These are phyloP conservation scores for Clarireedia hainanense DNA, from an alignment of 2,329 filamentous ascomycete species.

Conservation along the genomic window DNA sequence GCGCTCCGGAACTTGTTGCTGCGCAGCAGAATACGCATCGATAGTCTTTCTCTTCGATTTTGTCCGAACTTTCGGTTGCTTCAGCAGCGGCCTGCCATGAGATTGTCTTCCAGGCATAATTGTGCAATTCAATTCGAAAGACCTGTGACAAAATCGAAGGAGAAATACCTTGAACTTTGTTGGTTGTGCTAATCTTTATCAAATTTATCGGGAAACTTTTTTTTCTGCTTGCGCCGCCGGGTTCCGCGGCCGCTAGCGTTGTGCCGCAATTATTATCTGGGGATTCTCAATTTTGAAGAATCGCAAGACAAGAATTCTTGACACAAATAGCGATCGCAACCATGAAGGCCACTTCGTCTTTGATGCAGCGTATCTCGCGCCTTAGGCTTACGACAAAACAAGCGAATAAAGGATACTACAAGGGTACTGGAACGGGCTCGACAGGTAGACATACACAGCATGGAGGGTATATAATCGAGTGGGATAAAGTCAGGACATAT, in stretches of 20 bases:
- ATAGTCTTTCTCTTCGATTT: slow-evolving; percentile 37
- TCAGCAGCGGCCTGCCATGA: slow-evolving; percentile 25
- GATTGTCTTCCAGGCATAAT: slow-evolving; percentile 31
- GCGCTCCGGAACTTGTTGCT: slow-evolving; percentile 44
- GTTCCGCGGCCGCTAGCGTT: slow-evolving; percentile 18
- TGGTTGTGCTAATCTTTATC: slow-evolving; percentile 9
- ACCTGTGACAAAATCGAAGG: neutral
- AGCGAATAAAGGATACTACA: slow-evolving; percentile 91
- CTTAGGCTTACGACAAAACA: slow-evolving; percentile 85
- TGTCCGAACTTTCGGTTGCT: slow-evolving; percentile 32
- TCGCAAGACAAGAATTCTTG: neutral
- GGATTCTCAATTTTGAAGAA: slow-evolving; percentile 5
- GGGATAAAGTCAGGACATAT: slow-evolving; percentile 82
- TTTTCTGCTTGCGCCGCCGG: slow-evolving; percentile 6
- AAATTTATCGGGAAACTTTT: slow-evolving; percentile 21
- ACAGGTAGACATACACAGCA: slow-evolving; percentile 80
- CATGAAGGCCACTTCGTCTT: slow-evolving; percentile 61
- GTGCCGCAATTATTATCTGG: neutral
- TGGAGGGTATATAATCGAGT: slow-evolving; percentile 80
- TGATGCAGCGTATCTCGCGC: slow-evolving; percentile 64
- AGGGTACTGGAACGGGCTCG: slow-evolving; percentile 82
- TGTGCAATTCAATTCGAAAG: neutral
- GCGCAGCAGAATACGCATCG: slow-evolving; percentile 60
- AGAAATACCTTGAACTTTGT: slow-evolving; percentile 3
- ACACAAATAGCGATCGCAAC: slow-evolving; percentile 6